These are phyloP conservation scores for Pleurotus pulmonarius DNA, from an alignment of 768 basidiomycete genomes.

Conservation along the genomic window DNA sequence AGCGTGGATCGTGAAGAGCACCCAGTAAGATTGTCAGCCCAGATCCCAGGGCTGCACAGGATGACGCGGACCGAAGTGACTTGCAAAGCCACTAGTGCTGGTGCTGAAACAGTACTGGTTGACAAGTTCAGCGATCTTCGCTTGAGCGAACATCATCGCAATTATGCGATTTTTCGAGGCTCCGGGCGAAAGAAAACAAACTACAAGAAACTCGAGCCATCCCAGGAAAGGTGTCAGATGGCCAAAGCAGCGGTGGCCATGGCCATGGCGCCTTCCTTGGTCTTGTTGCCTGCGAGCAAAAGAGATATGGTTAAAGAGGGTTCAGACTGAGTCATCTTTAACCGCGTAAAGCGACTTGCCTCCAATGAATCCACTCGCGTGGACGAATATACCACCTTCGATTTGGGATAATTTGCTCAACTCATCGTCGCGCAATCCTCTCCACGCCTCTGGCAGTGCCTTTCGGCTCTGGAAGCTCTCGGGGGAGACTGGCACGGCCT, in stretches of 20 bases:
- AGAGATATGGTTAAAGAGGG: constrained; percentile 1
- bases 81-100: too few relatives aligned
- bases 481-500: constrained; percentile 80
- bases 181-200: too few relatives aligned
- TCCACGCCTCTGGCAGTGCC: constrained; percentile 90
- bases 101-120: too few relatives aligned
- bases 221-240: constrained; percentile 20
- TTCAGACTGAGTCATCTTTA: constrained; percentile 1
- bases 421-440: constrained; percentile 84
- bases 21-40: too few relatives aligned
- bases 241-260: constrained; percentile 70
- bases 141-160: too few relatives aligned
- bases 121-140: too few relatives aligned
- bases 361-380: constrained; percentile 96
- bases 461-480: constrained; percentile 91
- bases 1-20: neutral
- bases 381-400: constrained; percentile 84
- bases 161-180: too few relatives aligned
- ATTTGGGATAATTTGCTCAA: constrained; percentile 73
- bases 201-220: too few relatives aligned
- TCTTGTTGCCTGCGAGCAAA: constrained; percentile 66
- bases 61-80: too few relatives aligned
- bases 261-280: constrained; percentile 80
- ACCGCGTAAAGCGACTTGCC: constrained; percentile 40
- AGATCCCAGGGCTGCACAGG: too few relatives aligned